phyloP scores from a whole-genome alignment of 2,329 filamentous ascomycete genomes.

The Alternaria metachromatica region DNA sequence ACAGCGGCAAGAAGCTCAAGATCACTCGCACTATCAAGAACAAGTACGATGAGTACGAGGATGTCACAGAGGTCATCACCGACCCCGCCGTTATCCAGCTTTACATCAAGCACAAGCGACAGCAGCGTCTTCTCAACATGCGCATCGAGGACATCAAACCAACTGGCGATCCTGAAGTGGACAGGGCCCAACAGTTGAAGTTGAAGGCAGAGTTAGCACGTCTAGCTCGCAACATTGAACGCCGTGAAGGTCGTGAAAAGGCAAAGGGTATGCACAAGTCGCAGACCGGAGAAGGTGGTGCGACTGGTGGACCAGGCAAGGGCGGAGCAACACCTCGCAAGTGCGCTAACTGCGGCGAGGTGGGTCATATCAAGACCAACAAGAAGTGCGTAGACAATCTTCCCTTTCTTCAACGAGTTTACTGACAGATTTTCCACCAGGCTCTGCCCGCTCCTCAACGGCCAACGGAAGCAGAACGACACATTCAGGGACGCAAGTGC shows the following conservation, averaged over 20 bases:
- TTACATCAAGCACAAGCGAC: conserved; percentile 80
- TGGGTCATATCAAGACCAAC: conserved; percentile 98
- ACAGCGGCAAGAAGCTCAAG: conserved; percentile 68
- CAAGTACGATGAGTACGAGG: conserved; percentile 68
- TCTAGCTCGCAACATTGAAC: conserved; percentile 88
- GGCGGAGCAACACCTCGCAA: conserved; percentile 72
- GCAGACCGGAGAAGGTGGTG: conserved; percentile 52
- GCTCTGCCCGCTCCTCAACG: conserved; percentile 49
- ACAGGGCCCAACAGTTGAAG: conserved; percentile 67
- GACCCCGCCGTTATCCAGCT: conserved; percentile 88
- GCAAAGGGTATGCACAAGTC: conserved; percentile 69
- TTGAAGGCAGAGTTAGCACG: conserved; percentile 79
- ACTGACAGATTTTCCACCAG: conserved; percentile 32
- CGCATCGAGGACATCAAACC: conserved; percentile 71
- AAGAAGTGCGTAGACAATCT: conserved; percentile 71
- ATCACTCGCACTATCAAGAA: conserved; percentile 75
- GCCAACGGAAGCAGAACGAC: conserved; percentile 48
- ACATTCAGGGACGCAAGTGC: conserved; percentile 45
- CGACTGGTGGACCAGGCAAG: conserved; percentile 53
- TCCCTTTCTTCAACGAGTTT: neutral
- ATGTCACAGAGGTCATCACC: conserved; percentile 49
- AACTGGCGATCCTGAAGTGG: conserved; percentile 71
- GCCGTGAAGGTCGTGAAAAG: conserved; percentile 87
- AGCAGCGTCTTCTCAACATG: conserved; percentile 73
- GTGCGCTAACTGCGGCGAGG: conserved; percentile 95